Percentiles rank a stretch among this genome's conserved stretches.
Evolutionary conservation across 1,284 basidiomycete species (phyloP).

Genomic region (Heliocybe sulcata): DNA sequence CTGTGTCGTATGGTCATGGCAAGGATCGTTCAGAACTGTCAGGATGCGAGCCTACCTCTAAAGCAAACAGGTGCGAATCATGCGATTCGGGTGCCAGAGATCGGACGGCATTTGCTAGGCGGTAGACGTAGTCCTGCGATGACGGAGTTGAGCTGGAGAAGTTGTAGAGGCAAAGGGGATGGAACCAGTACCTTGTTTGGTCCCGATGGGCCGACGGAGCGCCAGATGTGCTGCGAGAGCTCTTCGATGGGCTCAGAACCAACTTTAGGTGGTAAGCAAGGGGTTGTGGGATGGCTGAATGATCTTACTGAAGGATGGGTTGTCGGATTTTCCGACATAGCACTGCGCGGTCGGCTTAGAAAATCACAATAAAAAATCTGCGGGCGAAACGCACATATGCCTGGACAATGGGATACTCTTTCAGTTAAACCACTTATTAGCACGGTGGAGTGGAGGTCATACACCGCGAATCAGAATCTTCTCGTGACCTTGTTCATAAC

Average conservation of each 20-base stretch:
- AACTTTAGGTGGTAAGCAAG: slow-evolving; percentile 32
- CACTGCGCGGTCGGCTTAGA: slow-evolving; percentile 32
- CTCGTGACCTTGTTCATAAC: slow-evolving; percentile 44
- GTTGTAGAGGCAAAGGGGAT: neutral
- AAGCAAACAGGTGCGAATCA: slow-evolving; percentile 70
- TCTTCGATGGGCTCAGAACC: slow-evolving; percentile 69
- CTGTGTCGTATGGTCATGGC: slow-evolving; percentile 12
- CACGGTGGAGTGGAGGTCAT: slow-evolving; percentile 15
- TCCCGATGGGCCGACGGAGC: slow-evolving; percentile 76
- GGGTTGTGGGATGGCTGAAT: neutral
- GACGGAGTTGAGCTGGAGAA: neutral
- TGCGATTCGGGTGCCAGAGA: slow-evolving; percentile 65
- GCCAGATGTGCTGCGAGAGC: slow-evolving; percentile 66
- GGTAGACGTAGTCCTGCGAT: slow-evolving; percentile 70
- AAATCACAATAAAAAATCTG: no score
- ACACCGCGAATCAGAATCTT: slow-evolving; percentile 48
- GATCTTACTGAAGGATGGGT: slow-evolving; percentile 65
- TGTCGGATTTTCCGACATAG: slow-evolving; percentile 74
- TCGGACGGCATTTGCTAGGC: slow-evolving; percentile 61
- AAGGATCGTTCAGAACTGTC: neutral
- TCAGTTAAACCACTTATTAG: no score
- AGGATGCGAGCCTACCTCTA: slow-evolving; percentile 46
- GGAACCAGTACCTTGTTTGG: slow-evolving; percentile 59
- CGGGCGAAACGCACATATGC: slow-evolving; percentile 21
- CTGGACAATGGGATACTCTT: slow-evolving; percentile 14